These are phyloP conservation scores for Lepidium didymum DNA, from an alignment of 345 rosid species.

Conservation along the genomic window DNA sequence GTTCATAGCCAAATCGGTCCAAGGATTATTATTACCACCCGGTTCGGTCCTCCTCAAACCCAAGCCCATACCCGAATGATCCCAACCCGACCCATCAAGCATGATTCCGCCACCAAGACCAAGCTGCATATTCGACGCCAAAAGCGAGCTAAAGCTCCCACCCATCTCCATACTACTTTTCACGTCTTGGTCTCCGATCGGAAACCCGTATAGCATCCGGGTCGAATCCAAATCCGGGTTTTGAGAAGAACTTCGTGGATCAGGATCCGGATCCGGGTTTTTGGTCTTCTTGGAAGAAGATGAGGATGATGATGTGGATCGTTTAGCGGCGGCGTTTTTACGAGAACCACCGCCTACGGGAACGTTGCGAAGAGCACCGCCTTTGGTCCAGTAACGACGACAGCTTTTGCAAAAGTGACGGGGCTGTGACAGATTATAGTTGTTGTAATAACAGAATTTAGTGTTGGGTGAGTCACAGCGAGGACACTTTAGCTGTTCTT, in stretches of 20 bases:
- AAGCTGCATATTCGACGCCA: slow-evolving; percentile 29
- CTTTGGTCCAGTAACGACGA: slow-evolving; percentile 34
- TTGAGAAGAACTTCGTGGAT: neutral
- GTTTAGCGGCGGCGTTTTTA: slow-evolving; percentile 21
- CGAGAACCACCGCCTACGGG: slow-evolving; percentile 31
- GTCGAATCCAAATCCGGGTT: slow-evolving; percentile 18
- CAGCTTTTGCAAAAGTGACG: slow-evolving; percentile 36
- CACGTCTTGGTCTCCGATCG: slow-evolving; percentile 31
- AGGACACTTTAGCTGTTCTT: slow-evolving; percentile 33
- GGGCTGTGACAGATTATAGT: slow-evolving; percentile 31
- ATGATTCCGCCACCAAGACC: slow-evolving; percentile 32
- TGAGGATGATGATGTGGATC: slow-evolving; percentile 3
- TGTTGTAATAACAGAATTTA: slow-evolving; percentile 32
- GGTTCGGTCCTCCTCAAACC: slow-evolving; percentile 19
- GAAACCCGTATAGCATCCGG: slow-evolving; percentile 31
- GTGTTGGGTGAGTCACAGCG: slow-evolving; percentile 33
- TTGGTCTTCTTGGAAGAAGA: slow-evolving; percentile 22
- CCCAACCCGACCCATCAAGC: slow-evolving; percentile 24
- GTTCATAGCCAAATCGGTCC: slow-evolving; percentile 32
- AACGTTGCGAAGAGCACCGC: slow-evolving; percentile 32
- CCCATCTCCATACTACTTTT: slow-evolving; percentile 24
- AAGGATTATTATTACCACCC: neutral
- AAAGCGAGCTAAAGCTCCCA: slow-evolving; percentile 27
- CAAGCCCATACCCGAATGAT: slow-evolving; percentile 18
- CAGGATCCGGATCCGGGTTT: slow-evolving; percentile 24